Evolutionary conservation across 768 basidiomycete genomes (phyloP).

Genomic region (Rhizopogon roseolus): DNA sequence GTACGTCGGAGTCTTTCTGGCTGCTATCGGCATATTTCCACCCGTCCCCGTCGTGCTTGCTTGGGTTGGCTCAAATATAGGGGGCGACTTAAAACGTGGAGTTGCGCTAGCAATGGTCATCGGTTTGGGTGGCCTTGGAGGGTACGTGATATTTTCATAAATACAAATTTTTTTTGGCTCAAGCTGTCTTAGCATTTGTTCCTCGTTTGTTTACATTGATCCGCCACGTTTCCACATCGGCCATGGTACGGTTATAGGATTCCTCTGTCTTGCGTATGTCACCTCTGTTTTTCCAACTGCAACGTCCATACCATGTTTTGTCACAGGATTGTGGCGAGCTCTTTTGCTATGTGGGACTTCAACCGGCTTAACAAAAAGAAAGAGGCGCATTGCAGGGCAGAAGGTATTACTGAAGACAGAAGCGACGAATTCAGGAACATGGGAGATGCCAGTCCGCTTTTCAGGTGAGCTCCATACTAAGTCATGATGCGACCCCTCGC

Average conservation of each 20-base stretch:
- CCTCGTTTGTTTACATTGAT: constrained; percentile 38
- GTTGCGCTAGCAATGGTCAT: constrained; percentile 50
- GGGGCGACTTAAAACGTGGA: constrained; percentile 50
- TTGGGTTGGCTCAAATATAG: constrained; percentile 52
- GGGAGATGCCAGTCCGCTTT: constrained; percentile 53
- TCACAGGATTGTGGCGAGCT: constrained; percentile 35
- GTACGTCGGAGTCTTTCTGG: constrained; percentile 45
- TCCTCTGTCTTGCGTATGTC: constrained; percentile 23
- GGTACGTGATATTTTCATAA: constrained; percentile 29
- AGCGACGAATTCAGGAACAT: constrained; percentile 40
- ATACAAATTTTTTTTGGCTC: constrained; percentile 12
- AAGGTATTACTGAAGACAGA: constrained; percentile 37
- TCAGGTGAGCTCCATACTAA: constrained; percentile 28
- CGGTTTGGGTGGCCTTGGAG: constrained; percentile 52
- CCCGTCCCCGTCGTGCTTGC: constrained; percentile 43
- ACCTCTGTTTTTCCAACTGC: constrained; percentile 3
- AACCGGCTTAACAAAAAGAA: constrained; percentile 45
- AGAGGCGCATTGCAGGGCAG: constrained; percentile 37
- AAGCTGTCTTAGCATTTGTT: constrained; percentile 27
- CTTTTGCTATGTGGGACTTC: constrained; percentile 46
- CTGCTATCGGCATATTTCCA: constrained; percentile 50
- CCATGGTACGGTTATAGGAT: constrained; percentile 33
- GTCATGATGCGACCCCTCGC: too few relatives aligned
- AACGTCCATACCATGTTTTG: constrained; percentile 22
- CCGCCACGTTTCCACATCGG: constrained; percentile 33